Evolutionary conservation across 1,284 basidiomycete species (phyloP).

Genomic region (Phenoliferia sp.): DNA sequence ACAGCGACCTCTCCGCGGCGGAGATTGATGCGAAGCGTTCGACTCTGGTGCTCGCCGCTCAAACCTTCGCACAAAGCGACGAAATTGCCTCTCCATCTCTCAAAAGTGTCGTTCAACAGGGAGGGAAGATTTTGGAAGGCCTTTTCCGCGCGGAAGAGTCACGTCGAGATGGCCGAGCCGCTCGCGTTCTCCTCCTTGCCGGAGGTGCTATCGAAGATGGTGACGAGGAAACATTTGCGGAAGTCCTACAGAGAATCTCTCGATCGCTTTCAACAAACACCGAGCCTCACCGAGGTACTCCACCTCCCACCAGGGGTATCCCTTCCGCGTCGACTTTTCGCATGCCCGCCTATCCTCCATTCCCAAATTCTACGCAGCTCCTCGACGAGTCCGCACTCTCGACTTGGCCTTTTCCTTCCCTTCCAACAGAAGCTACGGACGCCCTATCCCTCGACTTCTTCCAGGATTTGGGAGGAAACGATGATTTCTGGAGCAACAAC

Average conservation of each 20-base stretch:
- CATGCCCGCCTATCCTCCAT: background rate
- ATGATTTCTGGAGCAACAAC: background rate
- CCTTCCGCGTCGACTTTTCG: constrained; percentile 4
- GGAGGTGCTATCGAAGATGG: constrained; percentile 8
- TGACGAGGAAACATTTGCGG: constrained; percentile 29
- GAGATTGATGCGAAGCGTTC: constrained; percentile 28
- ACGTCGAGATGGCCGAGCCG: constrained; percentile 18
- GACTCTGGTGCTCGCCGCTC: constrained; percentile 26
- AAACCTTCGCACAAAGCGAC: constrained; percentile 26
- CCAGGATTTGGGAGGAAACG: constrained; percentile 6
- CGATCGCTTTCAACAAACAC: constrained; percentile 25
- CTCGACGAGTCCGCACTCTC: background rate
- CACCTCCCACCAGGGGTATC: constrained; percentile 32
- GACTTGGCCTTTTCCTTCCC: background rate
- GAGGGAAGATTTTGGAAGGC: constrained; percentile 22
- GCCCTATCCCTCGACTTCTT: constrained; percentile 13
- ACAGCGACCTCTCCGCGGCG: constrained; percentile 24
- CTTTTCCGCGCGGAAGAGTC: constrained; percentile 30
- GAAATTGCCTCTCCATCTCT: constrained; percentile 16
- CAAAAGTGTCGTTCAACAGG: constrained; percentile 21
- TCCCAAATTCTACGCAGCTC: background rate
- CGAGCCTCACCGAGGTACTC: constrained; percentile 30
- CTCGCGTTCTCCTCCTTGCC: constrained; percentile 20
- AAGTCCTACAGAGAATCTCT: constrained; percentile 28
- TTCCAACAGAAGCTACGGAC: background rate